Conservation (phyloP, 441 rosid species). For the Gossypium davidsonii region DNA sequence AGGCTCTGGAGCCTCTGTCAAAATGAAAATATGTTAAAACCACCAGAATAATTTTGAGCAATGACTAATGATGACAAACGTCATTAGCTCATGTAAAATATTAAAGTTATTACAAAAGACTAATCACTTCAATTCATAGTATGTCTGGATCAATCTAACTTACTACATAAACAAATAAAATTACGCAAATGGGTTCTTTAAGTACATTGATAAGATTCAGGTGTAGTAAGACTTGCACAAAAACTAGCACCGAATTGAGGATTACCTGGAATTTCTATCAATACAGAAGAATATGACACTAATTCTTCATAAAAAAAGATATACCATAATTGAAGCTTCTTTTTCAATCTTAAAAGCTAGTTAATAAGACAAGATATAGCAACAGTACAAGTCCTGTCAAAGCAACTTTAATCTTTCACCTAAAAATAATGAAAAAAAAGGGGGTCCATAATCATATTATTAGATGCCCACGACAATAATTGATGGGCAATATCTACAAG, state of each 20-base stretch:
- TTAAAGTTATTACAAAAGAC: neutral
- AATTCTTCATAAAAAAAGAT: neutral
- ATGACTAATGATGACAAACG: neutral
- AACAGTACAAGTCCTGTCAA: neutral
- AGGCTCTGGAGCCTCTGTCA: slow-evolving; percentile 50
- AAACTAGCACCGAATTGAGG: neutral
- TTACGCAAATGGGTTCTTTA: neutral
- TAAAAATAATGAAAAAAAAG: neutral
- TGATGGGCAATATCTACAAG: neutral
- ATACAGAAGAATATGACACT: neutral
- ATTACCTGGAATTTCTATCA: neutral
- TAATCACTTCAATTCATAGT: neutral
- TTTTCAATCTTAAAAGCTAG: slow-evolving; percentile 4
- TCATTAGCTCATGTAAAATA: neutral
- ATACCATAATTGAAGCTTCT: neutral
- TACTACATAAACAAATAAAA: neutral
- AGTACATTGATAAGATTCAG: neutral
- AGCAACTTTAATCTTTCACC: slow-evolving; percentile 12
- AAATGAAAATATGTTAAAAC: neutral
- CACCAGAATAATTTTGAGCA: neutral
- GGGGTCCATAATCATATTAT: neutral
- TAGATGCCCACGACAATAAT: neutral
- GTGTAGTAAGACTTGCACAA: neutral
- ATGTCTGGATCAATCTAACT: neutral
- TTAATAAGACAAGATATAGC: neutral